These are phyloP conservation scores for Aspergillus brasiliensis DNA, from an alignment of 2,329 filamentous ascomycete species.

Conservation along the genomic window DNA sequence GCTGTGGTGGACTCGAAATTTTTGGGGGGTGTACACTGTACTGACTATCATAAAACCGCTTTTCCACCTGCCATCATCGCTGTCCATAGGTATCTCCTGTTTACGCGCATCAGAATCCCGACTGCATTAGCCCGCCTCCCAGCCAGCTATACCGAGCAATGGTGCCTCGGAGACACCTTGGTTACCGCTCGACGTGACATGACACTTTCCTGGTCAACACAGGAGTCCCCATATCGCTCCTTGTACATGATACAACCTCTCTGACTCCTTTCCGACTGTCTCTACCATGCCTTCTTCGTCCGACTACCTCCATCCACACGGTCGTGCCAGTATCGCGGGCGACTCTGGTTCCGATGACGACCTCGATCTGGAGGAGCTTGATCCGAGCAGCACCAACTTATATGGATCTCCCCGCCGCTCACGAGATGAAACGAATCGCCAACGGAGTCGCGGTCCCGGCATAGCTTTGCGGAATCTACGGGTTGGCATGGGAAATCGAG, in stretches of 20 bases:
- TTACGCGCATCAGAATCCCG: not conserved
- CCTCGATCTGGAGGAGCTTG: slow-evolving; percentile 50
- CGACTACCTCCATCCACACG: slow-evolving; percentile 39
- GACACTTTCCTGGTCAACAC: slow-evolving; percentile 19
- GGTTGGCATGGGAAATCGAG: slow-evolving; percentile 49
- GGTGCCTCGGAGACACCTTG: slow-evolving; percentile 18
- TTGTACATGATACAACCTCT: slow-evolving; percentile 14
- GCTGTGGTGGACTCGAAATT: slow-evolving; percentile 1
- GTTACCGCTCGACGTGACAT: slow-evolving; percentile 27
- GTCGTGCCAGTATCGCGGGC: slow-evolving; percentile 33
- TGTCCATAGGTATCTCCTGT: not conserved
- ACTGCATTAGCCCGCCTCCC: not conserved
- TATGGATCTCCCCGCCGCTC: slow-evolving; percentile 26
- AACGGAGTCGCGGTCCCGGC: slow-evolving; percentile 38
- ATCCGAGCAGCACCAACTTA: slow-evolving; percentile 36
- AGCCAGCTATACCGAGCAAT: slow-evolving; percentile 17
- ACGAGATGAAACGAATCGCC: slow-evolving; percentile 30
- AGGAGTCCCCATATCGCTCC: slow-evolving; percentile 25
- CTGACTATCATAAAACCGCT: not conserved
- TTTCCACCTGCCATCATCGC: not conserved
- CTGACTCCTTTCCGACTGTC: not conserved
- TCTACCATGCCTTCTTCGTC: slow-evolving; percentile 39
- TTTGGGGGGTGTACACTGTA: not conserved
- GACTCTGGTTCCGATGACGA: slow-evolving; percentile 47
- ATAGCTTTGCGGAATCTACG: slow-evolving; percentile 55